Base-by-base conservation (phyloP, 116 monocot species). In the Posidonia oceanica region DNA sequence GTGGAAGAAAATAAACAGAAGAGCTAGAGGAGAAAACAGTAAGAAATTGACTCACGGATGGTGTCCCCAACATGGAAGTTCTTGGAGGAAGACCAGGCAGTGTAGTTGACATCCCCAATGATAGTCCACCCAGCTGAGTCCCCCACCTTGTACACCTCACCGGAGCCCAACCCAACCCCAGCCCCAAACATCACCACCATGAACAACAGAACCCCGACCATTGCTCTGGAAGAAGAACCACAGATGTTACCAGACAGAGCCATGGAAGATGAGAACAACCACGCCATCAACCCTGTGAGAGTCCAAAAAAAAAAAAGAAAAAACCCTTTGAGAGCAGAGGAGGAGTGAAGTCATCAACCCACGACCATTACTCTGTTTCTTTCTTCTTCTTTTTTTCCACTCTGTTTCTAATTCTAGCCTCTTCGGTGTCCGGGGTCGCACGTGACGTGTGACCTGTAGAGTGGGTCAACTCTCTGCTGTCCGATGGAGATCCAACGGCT, bases 21-120 rank as follows among this genome's bases (percentile, higher is more conserved):
- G 14, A 29, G 17, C 13, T 22, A 42, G 23, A 58, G 51, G 5
- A 15, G 51, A 16, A 29, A 29, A 29, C 29, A 29, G 29, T 29
- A 0, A 29, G 29, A 29, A 29, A 29, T 29, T 29, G 7, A 74
- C 81, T 66, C 44, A 85, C 88, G 13, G 56, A 83, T 59, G 67
- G 68, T 60, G 71, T 88, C 88, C 14, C 85, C 88, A n/a, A 68
- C 48, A 16, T 44, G 54, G 73, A 88, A 83, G 61, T 3, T 73
- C 70, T 85, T 80, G 48, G 77, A 75, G 16, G 64, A 14, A 16
- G 82, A 72, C 88, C 88, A 88, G 11, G 70, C 67, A 14, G 80
- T 59, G 75, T 88, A 85, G 80, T 83, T 83, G 65, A 77, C 65
- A 59, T 56, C 63, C 3, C 76, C 79, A 3, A 66, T 52, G 39